Evolutionary conservation across 257 asterid species (phyloP).

Genomic region (Cruciata laevipes): DNA sequence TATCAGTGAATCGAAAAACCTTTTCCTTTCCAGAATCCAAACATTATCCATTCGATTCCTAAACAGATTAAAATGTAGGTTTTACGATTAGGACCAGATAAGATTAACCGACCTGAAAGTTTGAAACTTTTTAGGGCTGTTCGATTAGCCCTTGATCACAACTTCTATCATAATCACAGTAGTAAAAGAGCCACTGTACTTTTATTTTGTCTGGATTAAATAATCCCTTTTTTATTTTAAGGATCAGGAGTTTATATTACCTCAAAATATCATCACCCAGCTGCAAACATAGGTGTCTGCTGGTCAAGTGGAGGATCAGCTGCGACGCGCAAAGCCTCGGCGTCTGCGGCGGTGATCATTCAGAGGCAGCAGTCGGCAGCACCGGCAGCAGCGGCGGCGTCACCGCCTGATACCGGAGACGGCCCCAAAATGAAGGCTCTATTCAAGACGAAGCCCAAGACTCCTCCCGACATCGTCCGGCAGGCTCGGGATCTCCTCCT

Average conservation of each 20-base stretch:
- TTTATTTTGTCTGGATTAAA: not conserved
- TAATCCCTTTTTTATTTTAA: not conserved
- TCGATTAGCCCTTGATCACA: not conserved
- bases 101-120: not conserved
- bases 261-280: not conserved
- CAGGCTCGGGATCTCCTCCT: conserved; percentile 85
- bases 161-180: not conserved
- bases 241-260: not conserved
- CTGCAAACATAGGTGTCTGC: conserved; percentile 62
- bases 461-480: conserved; percentile 81
- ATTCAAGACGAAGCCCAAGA: conserved; percentile 77
- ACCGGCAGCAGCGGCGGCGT: conserved; percentile 9
- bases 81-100: not conserved
- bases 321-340: conserved; percentile 43
- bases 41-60: not conserved
- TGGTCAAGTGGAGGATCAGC: conserved; percentile 44
- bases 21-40: not conserved
- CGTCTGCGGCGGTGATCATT: conserved; percentile 29
- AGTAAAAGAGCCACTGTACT: conserved; percentile 1
- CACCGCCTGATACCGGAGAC: conserved; percentile 12
- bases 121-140: not conserved
- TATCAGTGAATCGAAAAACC: not conserved
- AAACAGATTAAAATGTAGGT: not conserved
- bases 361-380: conserved; percentile 35
- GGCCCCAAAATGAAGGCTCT: conserved; percentile 55